Conservation (phyloP, 371 early-diverging fungal genomes). For the Rhizopus stolonifer region DNA sequence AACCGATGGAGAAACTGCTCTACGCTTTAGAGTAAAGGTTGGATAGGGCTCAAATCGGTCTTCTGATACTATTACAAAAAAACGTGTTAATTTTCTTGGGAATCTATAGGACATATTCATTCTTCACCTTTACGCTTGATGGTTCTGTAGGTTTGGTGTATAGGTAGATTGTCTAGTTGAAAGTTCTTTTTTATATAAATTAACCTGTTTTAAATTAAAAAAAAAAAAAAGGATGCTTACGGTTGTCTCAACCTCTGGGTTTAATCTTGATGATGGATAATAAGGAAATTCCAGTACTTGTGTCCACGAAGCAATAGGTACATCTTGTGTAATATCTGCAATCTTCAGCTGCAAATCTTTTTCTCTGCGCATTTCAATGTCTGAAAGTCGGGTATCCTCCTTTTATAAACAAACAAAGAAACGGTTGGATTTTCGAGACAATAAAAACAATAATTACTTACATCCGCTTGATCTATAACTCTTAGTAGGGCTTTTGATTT, state of each 20-base stretch:
- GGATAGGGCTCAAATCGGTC: conserved; percentile 42
- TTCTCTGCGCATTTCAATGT: conserved; percentile 47
- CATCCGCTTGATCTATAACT: conserved; percentile 44
- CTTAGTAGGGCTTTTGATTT: conserved; percentile 43
- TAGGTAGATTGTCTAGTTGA: conserved; percentile 39
- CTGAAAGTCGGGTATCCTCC: conserved; percentile 45
- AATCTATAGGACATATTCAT: no score
- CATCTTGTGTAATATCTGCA: conserved; percentile 12
- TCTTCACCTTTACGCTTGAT: conserved; percentile 48
- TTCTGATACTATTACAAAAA: conserved; percentile 27
- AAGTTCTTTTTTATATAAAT: conserved; percentile 27
- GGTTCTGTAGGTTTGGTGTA: conserved; percentile 28
- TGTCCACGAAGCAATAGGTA: conserved; percentile 45
- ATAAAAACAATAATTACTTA: conserved; percentile 7
- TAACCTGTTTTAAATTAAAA: background rate
- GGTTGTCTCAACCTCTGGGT: conserved; percentile 49
- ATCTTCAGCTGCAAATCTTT: conserved; percentile 35
- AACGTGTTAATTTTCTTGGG: background rate
- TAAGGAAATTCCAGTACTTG: conserved; percentile 24
- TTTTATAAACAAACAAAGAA: conserved; percentile 6
- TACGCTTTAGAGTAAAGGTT: conserved; percentile 31
- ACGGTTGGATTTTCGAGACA: background rate
- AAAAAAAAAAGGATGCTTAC: conserved; percentile 12
- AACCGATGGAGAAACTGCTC: conserved; percentile 49
- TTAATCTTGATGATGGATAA: conserved; percentile 46